Conservation (phyloP, 108 stramenopile genomes). For the Nitzschia inconspicua region DNA sequence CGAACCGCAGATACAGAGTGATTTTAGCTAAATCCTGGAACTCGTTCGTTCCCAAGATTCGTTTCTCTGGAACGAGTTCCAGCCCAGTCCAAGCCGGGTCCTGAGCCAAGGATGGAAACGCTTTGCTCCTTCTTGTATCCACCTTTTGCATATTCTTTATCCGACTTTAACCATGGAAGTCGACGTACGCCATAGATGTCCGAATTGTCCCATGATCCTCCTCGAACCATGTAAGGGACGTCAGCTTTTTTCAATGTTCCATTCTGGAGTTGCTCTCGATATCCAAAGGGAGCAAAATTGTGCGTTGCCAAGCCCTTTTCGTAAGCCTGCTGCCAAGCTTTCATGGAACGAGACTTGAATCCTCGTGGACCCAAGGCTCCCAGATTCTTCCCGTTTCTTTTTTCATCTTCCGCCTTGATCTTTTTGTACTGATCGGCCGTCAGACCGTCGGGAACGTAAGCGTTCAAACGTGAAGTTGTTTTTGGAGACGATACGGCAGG, state of each 20-base stretch:
- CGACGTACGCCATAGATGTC: slow-evolving; percentile 66
- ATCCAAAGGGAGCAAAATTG: slow-evolving; percentile 66
- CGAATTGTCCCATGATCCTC: slow-evolving; percentile 65
- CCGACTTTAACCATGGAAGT: slow-evolving; percentile 51
- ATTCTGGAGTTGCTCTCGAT: slow-evolving; percentile 48
- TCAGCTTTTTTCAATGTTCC: slow-evolving; percentile 72
- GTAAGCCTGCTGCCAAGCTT: slow-evolving; percentile 79
- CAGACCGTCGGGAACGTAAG: slow-evolving; percentile 81
- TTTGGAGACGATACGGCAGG: too few species aligned
- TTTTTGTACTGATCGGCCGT: slow-evolving; percentile 67
- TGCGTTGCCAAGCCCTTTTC: slow-evolving; percentile 74
- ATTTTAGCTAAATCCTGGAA: too few species aligned
- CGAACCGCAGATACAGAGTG: too few species aligned
- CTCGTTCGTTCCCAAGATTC: too few species aligned
- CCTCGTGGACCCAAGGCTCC: slow-evolving; percentile 68
- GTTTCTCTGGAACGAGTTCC: too few species aligned
- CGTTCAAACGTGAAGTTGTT: slow-evolving; percentile 32
- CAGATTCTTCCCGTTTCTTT: slow-evolving; percentile 48
- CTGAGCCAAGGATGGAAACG: slow-evolving; percentile 66
- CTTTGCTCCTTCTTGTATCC: slow-evolving; percentile 80
- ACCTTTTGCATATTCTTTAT: slow-evolving; percentile 70
- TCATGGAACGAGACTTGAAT: slow-evolving; percentile 73
- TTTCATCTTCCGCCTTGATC: slow-evolving; percentile 63
- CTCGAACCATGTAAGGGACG: slow-evolving; percentile 77
- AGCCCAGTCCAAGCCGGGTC: slow-evolving; percentile 82